Conservation (phyloP, 2,329 filamentous ascomycete species). For the Capronia americana region DNA sequence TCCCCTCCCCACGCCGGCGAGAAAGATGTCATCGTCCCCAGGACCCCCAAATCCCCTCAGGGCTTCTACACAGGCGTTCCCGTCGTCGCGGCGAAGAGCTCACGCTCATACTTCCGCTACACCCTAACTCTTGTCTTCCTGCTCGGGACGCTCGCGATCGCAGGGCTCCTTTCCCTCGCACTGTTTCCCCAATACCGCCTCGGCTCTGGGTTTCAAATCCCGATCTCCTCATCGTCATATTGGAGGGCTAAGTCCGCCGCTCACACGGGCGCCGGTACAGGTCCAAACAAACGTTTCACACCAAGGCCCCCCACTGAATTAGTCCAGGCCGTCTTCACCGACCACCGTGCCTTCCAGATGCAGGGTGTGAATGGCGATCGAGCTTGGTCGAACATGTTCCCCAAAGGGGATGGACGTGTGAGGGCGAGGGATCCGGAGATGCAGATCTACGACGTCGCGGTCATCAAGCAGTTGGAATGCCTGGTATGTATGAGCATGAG, state of each 20-base stretch:
- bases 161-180: not conserved
- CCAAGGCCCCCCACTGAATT: constrained; percentile 5
- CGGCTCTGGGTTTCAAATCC: not conserved
- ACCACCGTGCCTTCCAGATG: constrained; percentile 17
- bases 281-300: not conserved
- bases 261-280: not conserved
- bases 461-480: constrained; percentile 27
- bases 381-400: constrained; percentile 29
- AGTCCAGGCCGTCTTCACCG: constrained; percentile 13
- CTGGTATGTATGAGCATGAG: constrained; percentile 16
- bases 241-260: not conserved
- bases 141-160: constrained; percentile 5
- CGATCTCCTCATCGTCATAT: not conserved
- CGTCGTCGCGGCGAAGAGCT: not conserved
- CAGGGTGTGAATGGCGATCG: constrained; percentile 15
- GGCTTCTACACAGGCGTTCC: constrained; percentile 20
- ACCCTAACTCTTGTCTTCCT: not conserved
- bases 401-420: constrained; percentile 21
- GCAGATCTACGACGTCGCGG: constrained; percentile 29
- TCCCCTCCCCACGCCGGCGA: constrained; percentile 4
- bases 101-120: not conserved
- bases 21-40: constrained; percentile 5
- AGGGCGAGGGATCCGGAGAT: constrained; percentile 19
- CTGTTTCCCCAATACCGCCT: constrained; percentile 6
- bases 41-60: constrained; percentile 20